Evolutionary conservation across 306 rosid species (phyloP), one percentile per base, ranked within the genome.

Genomic region (Rosa multiflora): DNA sequence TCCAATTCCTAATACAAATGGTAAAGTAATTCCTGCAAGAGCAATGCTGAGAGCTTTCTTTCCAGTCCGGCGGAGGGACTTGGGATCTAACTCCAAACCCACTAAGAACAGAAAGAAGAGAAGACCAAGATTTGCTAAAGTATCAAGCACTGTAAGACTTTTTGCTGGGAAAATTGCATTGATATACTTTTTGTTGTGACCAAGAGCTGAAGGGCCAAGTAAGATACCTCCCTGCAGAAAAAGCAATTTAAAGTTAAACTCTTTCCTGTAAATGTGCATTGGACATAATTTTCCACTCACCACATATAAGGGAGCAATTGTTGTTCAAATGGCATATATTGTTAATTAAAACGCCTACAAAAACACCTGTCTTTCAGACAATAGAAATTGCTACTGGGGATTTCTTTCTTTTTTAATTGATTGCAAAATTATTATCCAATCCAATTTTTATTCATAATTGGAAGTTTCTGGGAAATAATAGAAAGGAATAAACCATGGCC

Each of bases 241-340:
- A n/a, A 55, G 21, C 7, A 66, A 59, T 14, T 0, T 10, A 1
- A 56, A n/a, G 77, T 74, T 74, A n/a, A 40, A 20, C 67, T 55
- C 47, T 73, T 39, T 39, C n/a, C 39, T 39, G 18, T 73, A 20
- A 51, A 56, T 43, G 14, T 3, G 23, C 52, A 56, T 74, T 74
- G 20, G 4, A 53, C 8, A 0, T 8, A 73, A 10, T 12, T 52
- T 56, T 53, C 66, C 44, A 1, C 67, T 53, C 56, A n/a, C 21
- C 49, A 58, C n/a, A 40, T n/a, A 74, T 10, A 3, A 70, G 46
- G 39, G 68, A 44, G 7, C 10, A 6, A 55, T 26, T 70, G 6
- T n/a, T 73, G 77, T 32, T 32, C 35, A 55, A 56, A 40, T 43
- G 48, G 70, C 70, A 66, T 8, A 73, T 12, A 73, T 73, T 14